Evolutionary conservation across 2,329 filamentous ascomycete genomes (phyloP).

Genomic region (Phaeosphaeria sp.): DNA sequence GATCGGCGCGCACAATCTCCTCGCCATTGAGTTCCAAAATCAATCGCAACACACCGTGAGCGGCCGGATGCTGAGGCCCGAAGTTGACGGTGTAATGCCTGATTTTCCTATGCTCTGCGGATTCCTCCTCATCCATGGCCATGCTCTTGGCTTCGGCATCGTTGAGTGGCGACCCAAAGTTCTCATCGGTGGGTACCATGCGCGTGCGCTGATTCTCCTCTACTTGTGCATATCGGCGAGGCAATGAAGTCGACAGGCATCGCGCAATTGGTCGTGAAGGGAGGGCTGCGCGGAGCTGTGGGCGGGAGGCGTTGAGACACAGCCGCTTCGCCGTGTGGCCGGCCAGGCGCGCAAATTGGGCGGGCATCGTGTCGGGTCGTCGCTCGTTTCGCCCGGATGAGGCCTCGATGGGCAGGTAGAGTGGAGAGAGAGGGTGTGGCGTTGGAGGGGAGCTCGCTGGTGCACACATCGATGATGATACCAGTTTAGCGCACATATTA

Average conservation of each 20-base stretch:
- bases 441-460: conserved; percentile 36
- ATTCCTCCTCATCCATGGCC: conserved; percentile 51
- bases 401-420: conserved; percentile 45
- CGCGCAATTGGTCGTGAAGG: conserved; percentile 58
- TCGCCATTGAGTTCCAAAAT: conserved; percentile 98
- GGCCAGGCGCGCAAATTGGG: conserved; percentile 74
- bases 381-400: conserved; percentile 36
- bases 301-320: conserved; percentile 61
- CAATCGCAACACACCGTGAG: conserved; percentile 95
- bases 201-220: conserved; percentile 60
- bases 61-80: conserved; percentile 96
- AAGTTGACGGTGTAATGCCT: conserved; percentile 99
- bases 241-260: conserved; percentile 69
- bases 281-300: conserved; percentile 46
- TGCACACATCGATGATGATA: conserved; percentile 34
- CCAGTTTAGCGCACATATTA: conserved; percentile 31
- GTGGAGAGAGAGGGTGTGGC: conserved; percentile 40
- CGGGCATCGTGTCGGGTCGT: conserved; percentile 65
- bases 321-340: conserved; percentile 73
- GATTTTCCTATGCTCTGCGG: conserved; percentile 76
- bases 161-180: conserved; percentile 62
- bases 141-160: conserved; percentile 54
- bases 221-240: conserved; percentile 68
- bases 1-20: conserved; percentile 95
- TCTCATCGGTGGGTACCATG: conserved; percentile 69